These are phyloP conservation scores for Fraxinus velutina DNA, from an alignment of 305 asterid species.

Conservation along the genomic window DNA sequence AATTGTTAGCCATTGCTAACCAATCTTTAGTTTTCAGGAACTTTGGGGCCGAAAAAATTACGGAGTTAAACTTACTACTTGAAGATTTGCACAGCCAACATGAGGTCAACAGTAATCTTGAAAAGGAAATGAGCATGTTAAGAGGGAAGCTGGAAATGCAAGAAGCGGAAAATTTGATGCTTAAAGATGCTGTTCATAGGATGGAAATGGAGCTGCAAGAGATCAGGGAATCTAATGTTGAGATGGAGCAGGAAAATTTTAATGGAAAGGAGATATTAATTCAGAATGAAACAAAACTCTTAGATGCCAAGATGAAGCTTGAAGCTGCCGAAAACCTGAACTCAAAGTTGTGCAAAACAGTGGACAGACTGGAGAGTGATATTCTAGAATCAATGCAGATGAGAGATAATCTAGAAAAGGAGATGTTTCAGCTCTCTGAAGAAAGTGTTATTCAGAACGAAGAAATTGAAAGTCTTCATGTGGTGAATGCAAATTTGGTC, in stretches of 20 bases:
- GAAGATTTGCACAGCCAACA: slow-evolving; percentile 46
- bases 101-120: slow-evolving; percentile 37
- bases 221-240: slow-evolving; percentile 42
- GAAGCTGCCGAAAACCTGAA: slow-evolving; percentile 51
- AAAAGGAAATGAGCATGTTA: slow-evolving; percentile 39
- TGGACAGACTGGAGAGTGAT: slow-evolving; percentile 52
- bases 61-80: slow-evolving; percentile 42
- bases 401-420: slow-evolving; percentile 47
- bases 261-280: slow-evolving; percentile 38
- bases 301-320: slow-evolving; percentile 51
- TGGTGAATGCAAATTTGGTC: slow-evolving; percentile 44
- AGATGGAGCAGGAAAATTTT: slow-evolving; percentile 47
- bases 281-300: slow-evolving; percentile 48
- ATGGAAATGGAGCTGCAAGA: slow-evolving; percentile 55
- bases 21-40: slow-evolving; percentile 43
- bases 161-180: slow-evolving; percentile 44
- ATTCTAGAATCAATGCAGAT: slow-evolving; percentile 43
- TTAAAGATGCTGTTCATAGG: slow-evolving; percentile 47
- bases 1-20: slow-evolving; percentile 42
- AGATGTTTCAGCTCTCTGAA: slow-evolving; percentile 50
- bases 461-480: slow-evolving; percentile 56
- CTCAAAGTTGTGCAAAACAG: slow-evolving; percentile 41
- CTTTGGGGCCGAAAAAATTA: slow-evolving; percentile 44
- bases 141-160: slow-evolving; percentile 49
- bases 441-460: slow-evolving; percentile 38